Evolutionary conservation across 306 rosid genomes (phyloP).

Genomic region (Trifolium repens): DNA sequence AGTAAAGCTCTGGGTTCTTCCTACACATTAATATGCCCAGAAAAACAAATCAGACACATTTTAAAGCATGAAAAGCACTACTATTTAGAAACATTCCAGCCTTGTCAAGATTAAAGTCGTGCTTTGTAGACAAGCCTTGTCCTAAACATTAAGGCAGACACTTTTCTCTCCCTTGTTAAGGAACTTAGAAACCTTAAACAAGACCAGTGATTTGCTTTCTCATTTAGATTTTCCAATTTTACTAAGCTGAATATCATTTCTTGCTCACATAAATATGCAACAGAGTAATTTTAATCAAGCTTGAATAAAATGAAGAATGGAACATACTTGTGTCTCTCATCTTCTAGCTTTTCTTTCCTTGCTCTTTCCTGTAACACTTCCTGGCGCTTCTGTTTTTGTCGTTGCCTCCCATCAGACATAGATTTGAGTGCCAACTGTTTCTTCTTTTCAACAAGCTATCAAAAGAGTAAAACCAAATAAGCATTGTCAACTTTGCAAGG

Average conservation of each 20-base stretch:
- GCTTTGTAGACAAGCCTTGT: constrained; percentile 28
- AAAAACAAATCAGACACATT: constrained; percentile 23
- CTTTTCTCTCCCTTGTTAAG: constrained; percentile 17
- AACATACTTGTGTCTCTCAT: constrained; percentile 77
- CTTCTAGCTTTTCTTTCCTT: constrained; percentile 79
- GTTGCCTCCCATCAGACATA: constrained; percentile 90
- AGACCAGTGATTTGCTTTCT: neutral
- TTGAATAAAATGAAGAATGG: constrained; percentile 19
- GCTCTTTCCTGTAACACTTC: constrained; percentile 81
- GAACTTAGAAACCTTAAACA: neutral
- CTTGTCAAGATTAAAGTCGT: constrained; percentile 31
- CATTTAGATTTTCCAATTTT: constrained; percentile 1
- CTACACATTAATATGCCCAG: constrained; percentile 43
- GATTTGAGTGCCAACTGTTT: constrained; percentile 84
- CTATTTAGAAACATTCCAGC: constrained; percentile 29
- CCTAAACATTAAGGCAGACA: neutral
- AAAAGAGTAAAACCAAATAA: constrained; percentile 34
- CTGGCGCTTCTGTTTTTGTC: constrained; percentile 79
- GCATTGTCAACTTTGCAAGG: constrained; percentile 24
- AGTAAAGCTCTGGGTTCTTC: constrained; percentile 87
- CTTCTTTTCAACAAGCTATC: constrained; percentile 80
- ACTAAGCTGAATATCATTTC: constrained; percentile 19
- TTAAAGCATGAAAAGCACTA: constrained; percentile 23
- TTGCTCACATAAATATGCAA: constrained; percentile 11
- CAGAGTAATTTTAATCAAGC: constrained; percentile 14